A percentile compares a stretch with the other conserved stretches of the same genome.
Conservation (phyloP, 2,329 filamentous ascomycete species). For the Lizonia empirigonia region DNA sequence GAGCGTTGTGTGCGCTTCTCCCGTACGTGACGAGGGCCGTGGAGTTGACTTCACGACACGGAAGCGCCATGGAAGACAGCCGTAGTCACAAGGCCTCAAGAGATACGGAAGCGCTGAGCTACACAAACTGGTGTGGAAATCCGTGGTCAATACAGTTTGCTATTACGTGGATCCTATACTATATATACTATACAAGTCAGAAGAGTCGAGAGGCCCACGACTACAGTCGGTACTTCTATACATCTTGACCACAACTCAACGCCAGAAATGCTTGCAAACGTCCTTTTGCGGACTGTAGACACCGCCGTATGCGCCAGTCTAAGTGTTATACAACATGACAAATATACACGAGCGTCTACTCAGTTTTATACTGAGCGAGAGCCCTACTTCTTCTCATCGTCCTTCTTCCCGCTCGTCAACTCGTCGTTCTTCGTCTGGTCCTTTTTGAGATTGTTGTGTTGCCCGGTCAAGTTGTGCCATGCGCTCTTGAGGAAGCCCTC, state of each 20-base stretch:
- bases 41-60: background rate
- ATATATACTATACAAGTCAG: constrained; percentile 40
- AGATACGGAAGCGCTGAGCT: constrained; percentile 11
- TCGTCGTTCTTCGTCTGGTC: constrained; percentile 43
- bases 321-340: constrained; percentile 22
- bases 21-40: background rate
- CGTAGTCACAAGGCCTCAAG: background rate
- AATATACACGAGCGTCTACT: constrained; percentile 6
- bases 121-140: background rate
- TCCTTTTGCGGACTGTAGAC: constrained; percentile 19
- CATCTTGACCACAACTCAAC: constrained; percentile 27
- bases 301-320: constrained; percentile 24
- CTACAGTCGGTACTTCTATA: constrained; percentile 29
- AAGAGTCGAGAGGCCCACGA: constrained; percentile 45
- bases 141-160: background rate
- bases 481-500: constrained; percentile 92
- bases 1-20: constrained; percentile 4
- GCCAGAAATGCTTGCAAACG: constrained; percentile 39
- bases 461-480: constrained; percentile 90
- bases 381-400: constrained; percentile 39
- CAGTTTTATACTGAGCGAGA: constrained; percentile 38
- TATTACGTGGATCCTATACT: constrained; percentile 20
- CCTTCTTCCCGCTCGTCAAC: constrained; percentile 27
- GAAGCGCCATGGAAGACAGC: constrained; percentile 5
- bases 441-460: constrained; percentile 52